phyloP scores from a whole-genome alignment of 495 filamentous ascomycete species.

The Mycothermus thermophilus region DNA sequence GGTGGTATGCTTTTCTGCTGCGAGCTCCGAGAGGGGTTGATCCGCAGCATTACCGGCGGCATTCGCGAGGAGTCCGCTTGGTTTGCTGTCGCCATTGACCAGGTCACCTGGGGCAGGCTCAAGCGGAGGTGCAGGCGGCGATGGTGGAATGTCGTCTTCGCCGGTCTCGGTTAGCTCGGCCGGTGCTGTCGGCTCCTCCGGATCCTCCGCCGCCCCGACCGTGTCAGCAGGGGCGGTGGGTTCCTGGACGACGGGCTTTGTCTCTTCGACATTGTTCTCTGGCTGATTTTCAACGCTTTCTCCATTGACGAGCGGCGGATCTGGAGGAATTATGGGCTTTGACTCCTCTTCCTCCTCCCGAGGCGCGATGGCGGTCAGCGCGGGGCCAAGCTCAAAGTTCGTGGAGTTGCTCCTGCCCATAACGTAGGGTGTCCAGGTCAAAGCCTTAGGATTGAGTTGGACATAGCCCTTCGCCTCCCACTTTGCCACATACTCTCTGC shows the following conservation, averaged over 20 bases:
- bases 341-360: conserved; percentile 55
- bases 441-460: conserved; percentile 61
- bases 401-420: conserved; percentile 80
- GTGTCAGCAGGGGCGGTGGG: too few species aligned
- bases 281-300: conserved; percentile 13
- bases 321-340: conserved; percentile 23
- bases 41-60: conserved; percentile 9
- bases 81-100: conserved; percentile 5
- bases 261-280: conserved; percentile 7
- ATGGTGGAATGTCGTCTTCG: background rate
- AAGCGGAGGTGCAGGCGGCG: too few species aligned
- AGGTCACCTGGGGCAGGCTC: background rate
- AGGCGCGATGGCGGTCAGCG: conserved; percentile 77
- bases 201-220: conserved; percentile 29
- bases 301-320: conserved; percentile 22
- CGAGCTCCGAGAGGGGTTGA: conserved; percentile 13
- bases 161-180: background rate
- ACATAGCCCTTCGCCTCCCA: conserved; percentile 82
- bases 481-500: conserved; percentile 66
- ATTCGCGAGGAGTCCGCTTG: conserved; percentile 13
- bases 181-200: conserved; percentile 28
- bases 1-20: conserved; percentile 1
- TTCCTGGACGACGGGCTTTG: conserved; percentile 12
- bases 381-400: conserved; percentile 67
- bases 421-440: conserved; percentile 95